These are phyloP conservation scores for Clavispora asparagi DNA, from an alignment of 805 yeast species.

Conservation along the genomic window DNA sequence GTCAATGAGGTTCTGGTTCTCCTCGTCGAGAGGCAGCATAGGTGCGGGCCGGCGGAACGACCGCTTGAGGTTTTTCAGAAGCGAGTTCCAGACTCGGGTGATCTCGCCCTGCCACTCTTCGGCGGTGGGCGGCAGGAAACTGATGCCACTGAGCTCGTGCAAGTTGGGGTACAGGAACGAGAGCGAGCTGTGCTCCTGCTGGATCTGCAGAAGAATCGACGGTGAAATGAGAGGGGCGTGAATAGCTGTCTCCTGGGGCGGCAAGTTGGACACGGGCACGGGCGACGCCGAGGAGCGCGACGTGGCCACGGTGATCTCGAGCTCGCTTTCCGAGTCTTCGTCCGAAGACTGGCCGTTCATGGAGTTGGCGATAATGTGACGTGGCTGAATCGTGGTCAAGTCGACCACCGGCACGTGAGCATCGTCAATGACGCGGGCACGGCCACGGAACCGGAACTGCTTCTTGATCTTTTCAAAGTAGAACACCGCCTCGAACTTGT, in stretches of 20 bases:
- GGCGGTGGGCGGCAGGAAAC: constrained; percentile 42
- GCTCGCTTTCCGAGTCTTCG: constrained; percentile 11
- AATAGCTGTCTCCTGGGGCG: constrained; percentile 18
- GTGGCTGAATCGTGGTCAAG: constrained; percentile 26
- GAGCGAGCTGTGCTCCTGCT: constrained; percentile 13
- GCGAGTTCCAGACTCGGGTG: constrained; percentile 53
- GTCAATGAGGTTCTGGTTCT: constrained; percentile 55
- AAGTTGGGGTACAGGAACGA: constrained; percentile 26
- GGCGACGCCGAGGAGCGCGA: neutral
- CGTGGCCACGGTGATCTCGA: constrained; percentile 9
- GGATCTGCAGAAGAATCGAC: constrained; percentile 15
- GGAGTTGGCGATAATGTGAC: constrained; percentile 15
- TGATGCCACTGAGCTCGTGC: constrained; percentile 20
- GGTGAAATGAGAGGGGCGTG: constrained; percentile 27
- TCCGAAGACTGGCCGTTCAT: constrained; percentile 14
- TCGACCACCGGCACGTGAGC: constrained; percentile 28
- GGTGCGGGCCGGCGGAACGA: constrained; percentile 73
- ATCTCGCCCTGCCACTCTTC: constrained; percentile 70
- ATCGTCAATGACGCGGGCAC: constrained; percentile 43
- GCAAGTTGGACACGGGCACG: neutral
- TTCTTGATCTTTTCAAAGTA: constrained; percentile 57
- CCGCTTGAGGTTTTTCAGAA: constrained; percentile 57
- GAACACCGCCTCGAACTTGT: constrained; percentile 70
- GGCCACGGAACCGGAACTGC: constrained; percentile 72
- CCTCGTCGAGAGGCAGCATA: constrained; percentile 51